These are phyloP conservation scores for Sclerotinia trifoliorum DNA, from an alignment of 2,329 filamentous ascomycete species.

Conservation along the genomic window DNA sequence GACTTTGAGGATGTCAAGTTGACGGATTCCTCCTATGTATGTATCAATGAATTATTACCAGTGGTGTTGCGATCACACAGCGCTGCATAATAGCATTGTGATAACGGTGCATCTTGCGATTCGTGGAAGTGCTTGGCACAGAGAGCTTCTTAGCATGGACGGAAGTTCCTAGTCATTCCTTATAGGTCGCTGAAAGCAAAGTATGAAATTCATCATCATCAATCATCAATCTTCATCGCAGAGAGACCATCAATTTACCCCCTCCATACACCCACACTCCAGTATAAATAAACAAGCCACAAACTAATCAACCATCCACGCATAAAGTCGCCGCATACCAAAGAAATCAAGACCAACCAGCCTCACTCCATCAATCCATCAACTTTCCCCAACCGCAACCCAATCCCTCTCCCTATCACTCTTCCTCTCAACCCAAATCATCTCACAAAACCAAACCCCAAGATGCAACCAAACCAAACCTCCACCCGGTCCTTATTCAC, in stretches of 20 bases:
- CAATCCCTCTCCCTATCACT: too few relatives aligned
- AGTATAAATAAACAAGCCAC: neutral
- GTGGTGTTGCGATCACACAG: neutral
- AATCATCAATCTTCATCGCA: neutral
- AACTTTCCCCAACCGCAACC: neutral
- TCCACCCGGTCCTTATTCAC: too few relatives aligned
- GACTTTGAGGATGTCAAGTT: neutral
- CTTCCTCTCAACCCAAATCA: neutral
- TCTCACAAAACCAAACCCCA: neutral
- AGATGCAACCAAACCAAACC: neutral
- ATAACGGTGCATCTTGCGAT: too few relatives aligned
- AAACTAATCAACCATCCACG: neutral
- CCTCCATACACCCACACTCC: conserved; percentile 3
- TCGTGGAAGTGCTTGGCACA: neutral
- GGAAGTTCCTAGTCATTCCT: neutral
- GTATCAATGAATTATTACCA: neutral
- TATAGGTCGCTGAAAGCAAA: neutral
- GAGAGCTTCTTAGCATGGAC: too few relatives aligned
- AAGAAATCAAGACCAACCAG: neutral
- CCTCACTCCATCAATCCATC: neutral
- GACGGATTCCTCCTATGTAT: neutral
- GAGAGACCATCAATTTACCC: neutral
- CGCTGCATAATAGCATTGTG: neutral
- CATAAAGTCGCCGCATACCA: neutral
- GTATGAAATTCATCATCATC: neutral